These are phyloP conservation scores for Venturiaceae sp. DNA, from an alignment of 2,329 filamentous ascomycete genomes.

Conservation along the genomic window DNA sequence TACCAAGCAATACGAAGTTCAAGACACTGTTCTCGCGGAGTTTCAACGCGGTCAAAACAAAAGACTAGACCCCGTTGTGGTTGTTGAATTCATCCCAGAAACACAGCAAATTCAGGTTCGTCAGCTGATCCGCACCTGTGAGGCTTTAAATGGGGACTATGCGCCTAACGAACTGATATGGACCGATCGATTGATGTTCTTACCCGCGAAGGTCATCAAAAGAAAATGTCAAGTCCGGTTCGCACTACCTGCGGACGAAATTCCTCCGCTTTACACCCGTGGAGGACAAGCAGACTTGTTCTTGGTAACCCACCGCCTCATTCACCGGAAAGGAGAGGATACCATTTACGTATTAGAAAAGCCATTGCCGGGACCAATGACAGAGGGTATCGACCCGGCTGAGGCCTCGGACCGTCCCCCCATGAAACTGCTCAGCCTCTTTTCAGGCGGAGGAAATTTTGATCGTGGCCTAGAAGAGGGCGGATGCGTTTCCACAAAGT, in stretches of 20 bases:
- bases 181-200: conserved; percentile 33
- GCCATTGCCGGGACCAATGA: background rate
- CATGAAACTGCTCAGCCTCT: conserved; percentile 44
- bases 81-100: conserved; percentile 32
- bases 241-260: conserved; percentile 27
- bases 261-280: conserved; percentile 56
- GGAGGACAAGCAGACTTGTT: conserved; percentile 58
- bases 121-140: conserved; percentile 34
- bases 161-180: conserved; percentile 51
- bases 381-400: background rate
- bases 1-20: conserved; percentile 29
- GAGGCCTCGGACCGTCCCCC: background rate
- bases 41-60: conserved; percentile 21
- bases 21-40: conserved; percentile 49
- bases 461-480: conserved; percentile 68
- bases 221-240: conserved; percentile 51
- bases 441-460: conserved; percentile 69
- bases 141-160: conserved; percentile 26
- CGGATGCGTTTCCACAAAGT: conserved; percentile 53
- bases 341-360: background rate
- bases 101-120: conserved; percentile 34
- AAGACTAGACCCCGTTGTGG: conserved; percentile 50
- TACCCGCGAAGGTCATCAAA: conserved; percentile 34
- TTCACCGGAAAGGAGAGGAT: background rate
- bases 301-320: conserved; percentile 33